Percentiles rank a stretch among this genome's conserved stretches.
These are phyloP conservation scores for Senna tora DNA, from an alignment of 306 rosid genomes.

Conservation along the genomic window DNA sequence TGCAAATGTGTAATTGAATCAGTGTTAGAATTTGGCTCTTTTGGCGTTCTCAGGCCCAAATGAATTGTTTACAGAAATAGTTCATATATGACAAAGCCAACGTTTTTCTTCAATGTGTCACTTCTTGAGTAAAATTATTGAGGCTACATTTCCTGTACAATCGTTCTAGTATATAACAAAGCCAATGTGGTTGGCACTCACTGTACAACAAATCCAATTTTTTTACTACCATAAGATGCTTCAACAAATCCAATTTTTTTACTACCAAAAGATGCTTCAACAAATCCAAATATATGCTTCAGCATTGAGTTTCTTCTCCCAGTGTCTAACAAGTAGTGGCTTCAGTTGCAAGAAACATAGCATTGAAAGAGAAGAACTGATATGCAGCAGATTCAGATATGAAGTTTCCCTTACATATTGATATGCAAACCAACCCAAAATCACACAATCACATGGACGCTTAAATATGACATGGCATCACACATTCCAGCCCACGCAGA, in stretches of 20 bases:
- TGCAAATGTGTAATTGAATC: neutral
- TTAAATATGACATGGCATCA: slow-evolving; percentile 27
- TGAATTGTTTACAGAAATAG: slow-evolving; percentile 33
- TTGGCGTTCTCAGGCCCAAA: slow-evolving; percentile 22
- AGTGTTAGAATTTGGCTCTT: too few relatives aligned
- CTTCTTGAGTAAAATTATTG: neutral
- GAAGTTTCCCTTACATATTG: neutral
- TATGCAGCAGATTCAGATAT: slow-evolving; percentile 10
- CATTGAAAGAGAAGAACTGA: too few relatives aligned
- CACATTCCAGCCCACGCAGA: slow-evolving; percentile 22
- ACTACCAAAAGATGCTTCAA: slow-evolving; percentile 31
- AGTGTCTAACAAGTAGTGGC: slow-evolving; percentile 16
- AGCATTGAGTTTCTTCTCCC: slow-evolving; percentile 31
- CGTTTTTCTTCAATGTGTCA: neutral
- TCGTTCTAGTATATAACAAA: too few relatives aligned
- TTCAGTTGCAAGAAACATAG: slow-evolving; percentile 32
- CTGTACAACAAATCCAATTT: slow-evolving; percentile 30
- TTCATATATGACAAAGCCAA: slow-evolving; percentile 1
- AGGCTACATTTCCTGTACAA: neutral
- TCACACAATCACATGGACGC: slow-evolving; percentile 13
- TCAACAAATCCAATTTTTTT: slow-evolving; percentile 21
- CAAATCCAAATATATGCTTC: too few relatives aligned
- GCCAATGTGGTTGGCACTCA: neutral
- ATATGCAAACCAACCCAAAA: slow-evolving; percentile 25
- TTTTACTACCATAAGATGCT: slow-evolving; percentile 28